phyloP scores from a whole-genome alignment of 106 monocot genomes.

The Chionographis japonica region DNA sequence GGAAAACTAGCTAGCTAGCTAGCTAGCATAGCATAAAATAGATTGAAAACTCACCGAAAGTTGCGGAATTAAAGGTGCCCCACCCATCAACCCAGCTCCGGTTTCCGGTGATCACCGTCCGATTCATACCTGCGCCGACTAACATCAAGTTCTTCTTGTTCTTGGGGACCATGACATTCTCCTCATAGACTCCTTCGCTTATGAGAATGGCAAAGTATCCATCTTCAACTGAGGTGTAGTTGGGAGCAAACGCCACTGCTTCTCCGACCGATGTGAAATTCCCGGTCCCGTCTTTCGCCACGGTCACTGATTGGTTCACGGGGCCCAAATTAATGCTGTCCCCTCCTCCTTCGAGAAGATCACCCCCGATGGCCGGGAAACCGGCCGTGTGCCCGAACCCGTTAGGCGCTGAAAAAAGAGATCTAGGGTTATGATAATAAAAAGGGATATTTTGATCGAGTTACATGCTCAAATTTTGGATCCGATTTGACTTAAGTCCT shows the following conservation, averaged over 20 bases:
- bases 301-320: neutral
- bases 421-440: too few relatives aligned
- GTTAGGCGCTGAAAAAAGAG: too few relatives aligned
- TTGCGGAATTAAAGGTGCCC: conserved; percentile 11
- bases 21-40: too few relatives aligned
- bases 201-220: conserved; percentile 4
- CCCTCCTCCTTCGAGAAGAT: neutral
- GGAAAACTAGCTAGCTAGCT: too few relatives aligned
- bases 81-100: conserved; percentile 11
- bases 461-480: too few relatives aligned
- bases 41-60: neutral
- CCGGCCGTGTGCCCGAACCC: neutral
- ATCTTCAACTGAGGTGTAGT: neutral
- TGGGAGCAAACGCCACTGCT: conserved; percentile 7
- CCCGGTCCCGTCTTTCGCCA: conserved; percentile 10
- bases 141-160: conserved; percentile 15
- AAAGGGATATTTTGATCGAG: too few relatives aligned
- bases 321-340: neutral
- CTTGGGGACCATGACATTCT: conserved; percentile 5
- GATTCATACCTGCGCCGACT: conserved; percentile 13
- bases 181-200: conserved; percentile 1
- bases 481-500: too few relatives aligned
- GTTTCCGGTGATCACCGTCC: conserved; percentile 16
- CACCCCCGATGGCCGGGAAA: neutral
- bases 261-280: conserved; percentile 7